Evolutionary conservation across 805 yeast genomes (phyloP).

Genomic region (Candida insectalens): DNA sequence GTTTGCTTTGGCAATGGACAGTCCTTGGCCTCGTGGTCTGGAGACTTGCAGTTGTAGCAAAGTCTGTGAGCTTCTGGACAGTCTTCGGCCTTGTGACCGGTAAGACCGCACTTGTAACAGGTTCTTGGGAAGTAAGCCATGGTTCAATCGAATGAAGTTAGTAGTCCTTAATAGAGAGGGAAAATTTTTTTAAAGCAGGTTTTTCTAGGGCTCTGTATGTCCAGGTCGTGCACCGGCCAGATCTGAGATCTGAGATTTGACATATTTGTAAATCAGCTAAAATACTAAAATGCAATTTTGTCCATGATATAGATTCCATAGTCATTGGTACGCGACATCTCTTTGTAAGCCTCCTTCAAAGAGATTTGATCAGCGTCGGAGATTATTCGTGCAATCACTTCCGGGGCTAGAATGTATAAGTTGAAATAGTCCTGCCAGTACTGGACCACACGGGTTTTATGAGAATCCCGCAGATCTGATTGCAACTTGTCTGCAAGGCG

Average conservation of each 20-base stretch:
- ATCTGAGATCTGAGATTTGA: neutral
- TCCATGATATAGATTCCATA: conserved; percentile 27
- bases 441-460: conserved; percentile 33
- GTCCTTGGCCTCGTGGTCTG: conserved; percentile 83
- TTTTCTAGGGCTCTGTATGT: too few relatives aligned
- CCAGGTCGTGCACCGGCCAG: neutral
- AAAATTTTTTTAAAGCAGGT: too few relatives aligned
- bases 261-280: too few relatives aligned
- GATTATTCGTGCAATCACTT: conserved; percentile 41
- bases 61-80: conserved; percentile 78
- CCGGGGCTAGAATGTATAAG: conserved; percentile 54
- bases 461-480: conserved; percentile 11
- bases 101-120: conserved; percentile 87
- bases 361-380: conserved; percentile 30
- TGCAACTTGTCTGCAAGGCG: too few relatives aligned
- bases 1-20: conserved; percentile 86
- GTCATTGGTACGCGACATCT: conserved; percentile 35
- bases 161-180: too few relatives aligned
- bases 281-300: conserved; percentile 5
- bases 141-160: neutral
- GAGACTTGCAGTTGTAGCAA: conserved; percentile 87
- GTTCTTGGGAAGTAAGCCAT: conserved; percentile 40
- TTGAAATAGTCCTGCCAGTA: conserved; percentile 57
- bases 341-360: conserved; percentile 35
- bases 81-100: conserved; percentile 84